phyloP scores from a whole-genome alignment of 1,284 basidiomycete genomes.

The Cutaneotrichosporon sp. region DNA sequence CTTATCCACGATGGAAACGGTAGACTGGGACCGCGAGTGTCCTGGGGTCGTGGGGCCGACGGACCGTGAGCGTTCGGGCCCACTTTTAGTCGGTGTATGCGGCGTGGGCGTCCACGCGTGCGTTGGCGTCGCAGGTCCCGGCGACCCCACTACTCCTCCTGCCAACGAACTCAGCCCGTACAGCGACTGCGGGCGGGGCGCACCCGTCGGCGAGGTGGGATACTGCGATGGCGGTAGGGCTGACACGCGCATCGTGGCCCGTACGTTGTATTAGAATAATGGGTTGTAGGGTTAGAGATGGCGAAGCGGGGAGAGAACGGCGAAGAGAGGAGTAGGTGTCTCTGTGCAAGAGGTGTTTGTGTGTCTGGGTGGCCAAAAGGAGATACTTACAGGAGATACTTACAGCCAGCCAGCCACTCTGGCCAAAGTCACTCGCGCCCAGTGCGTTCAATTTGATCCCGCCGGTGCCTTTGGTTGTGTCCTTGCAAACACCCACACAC shows the following conservation, averaged over 20 bases:
- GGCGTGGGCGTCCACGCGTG: background rate
- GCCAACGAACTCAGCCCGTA: background rate
- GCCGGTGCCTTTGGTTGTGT: too few species aligned
- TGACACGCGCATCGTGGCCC: background rate
- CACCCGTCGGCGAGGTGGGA: background rate
- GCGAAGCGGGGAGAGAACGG: background rate
- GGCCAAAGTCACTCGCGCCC: too few species aligned
- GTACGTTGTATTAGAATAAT: background rate
- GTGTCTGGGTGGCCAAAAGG: background rate
- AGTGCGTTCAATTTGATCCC: too few species aligned
- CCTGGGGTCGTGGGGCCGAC: background rate
- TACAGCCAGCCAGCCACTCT: too few species aligned
- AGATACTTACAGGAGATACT: too few species aligned
- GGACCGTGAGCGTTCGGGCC: conserved; percentile 12
- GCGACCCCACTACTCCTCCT: too few species aligned
- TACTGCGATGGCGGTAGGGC: background rate
- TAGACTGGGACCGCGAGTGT: conserved; percentile 4
- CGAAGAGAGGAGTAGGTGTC: background rate
- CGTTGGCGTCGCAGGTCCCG: too few species aligned
- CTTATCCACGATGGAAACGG: background rate
- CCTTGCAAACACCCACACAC: background rate
- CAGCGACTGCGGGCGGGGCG: conserved; percentile 1
- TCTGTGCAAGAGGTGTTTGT: background rate
- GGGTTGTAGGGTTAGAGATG: background rate
- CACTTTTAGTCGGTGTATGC: background rate